These are phyloP conservation scores for Glycyrrhiza uralensis DNA, from an alignment of 306 rosid genomes.

Conservation along the genomic window DNA sequence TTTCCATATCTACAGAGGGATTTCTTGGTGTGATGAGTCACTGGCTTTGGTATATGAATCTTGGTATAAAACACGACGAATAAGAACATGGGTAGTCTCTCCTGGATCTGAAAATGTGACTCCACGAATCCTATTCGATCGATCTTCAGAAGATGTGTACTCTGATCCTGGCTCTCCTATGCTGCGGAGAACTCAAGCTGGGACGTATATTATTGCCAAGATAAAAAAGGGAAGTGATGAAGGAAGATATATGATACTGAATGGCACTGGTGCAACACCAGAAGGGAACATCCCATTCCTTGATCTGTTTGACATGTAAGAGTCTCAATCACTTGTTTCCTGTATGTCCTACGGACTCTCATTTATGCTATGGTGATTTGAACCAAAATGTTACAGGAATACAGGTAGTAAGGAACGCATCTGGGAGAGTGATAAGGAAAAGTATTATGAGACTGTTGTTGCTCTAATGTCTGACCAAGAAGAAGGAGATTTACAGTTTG, in stretches of 20 bases:
- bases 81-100: slow-evolving; percentile 81
- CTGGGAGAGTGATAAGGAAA: slow-evolving; percentile 90
- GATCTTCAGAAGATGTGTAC: slow-evolving; percentile 97
- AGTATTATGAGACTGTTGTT: slow-evolving; percentile 76
- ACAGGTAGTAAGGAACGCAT: slow-evolving; percentile 84
- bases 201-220: slow-evolving; percentile 78
- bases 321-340: slow-evolving; percentile 29
- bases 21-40: slow-evolving; percentile 92
- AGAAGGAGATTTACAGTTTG: slow-evolving; percentile 78
- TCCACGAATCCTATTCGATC: slow-evolving; percentile 82
- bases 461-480: slow-evolving; percentile 91
- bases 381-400: slow-evolving; percentile 68
- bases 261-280: slow-evolving; percentile 92
- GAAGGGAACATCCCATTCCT: slow-evolving; percentile 96
- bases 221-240: slow-evolving; percentile 65
- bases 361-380: slow-evolving; percentile 28
- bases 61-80: slow-evolving; percentile 87
- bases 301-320: slow-evolving; percentile 95
- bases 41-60: slow-evolving; percentile 92
- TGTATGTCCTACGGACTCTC: background rate
- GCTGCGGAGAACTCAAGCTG: slow-evolving; percentile 82
- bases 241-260: slow-evolving; percentile 61
- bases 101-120: slow-evolving; percentile 67
- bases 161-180: slow-evolving; percentile 99
- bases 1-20: slow-evolving; percentile 64